A percentile compares a stretch with the other conserved stretches of the same genome.
phyloP scores from a whole-genome alignment of 768 basidiomycete species.

The Mycena galericulata region DNA sequence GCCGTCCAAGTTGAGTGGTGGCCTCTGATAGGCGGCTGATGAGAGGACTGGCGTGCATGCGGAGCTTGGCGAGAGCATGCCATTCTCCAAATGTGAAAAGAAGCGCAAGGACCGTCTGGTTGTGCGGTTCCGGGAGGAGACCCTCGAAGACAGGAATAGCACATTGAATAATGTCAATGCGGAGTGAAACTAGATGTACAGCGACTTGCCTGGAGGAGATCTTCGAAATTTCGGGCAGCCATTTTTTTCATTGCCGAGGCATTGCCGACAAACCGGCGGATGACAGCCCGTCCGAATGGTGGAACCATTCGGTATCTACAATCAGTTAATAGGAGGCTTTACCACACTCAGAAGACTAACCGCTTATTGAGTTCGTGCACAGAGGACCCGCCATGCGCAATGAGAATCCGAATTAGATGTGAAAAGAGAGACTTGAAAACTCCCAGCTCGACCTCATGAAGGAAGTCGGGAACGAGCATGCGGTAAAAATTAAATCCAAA shows the following conservation, averaged over 20 bases:
- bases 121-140: not conserved
- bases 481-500: constrained; percentile 13
- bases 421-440: constrained; percentile 42
- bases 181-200: too few species aligned
- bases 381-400: not conserved
- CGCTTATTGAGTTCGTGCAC: not conserved
- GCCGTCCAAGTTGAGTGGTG: not conserved
- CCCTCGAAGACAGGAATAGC: constrained; percentile 46
- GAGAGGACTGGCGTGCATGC: not conserved
- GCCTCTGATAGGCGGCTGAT: constrained; percentile 36
- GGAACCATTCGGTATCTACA: constrained; percentile 36
- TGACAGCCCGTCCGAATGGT: constrained; percentile 38
- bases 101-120: not conserved
- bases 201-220: not conserved
- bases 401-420: constrained; percentile 30
- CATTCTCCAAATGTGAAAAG: constrained; percentile 1
- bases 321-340: not conserved
- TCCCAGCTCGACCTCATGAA: constrained; percentile 47
- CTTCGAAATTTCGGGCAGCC: constrained; percentile 41
- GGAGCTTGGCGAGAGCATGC: constrained; percentile 11
- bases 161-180: constrained; percentile 38
- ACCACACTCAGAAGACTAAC: not conserved
- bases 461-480: constrained; percentile 34
- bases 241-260: constrained; percentile 44
- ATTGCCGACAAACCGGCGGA: constrained; percentile 45